Conservation (phyloP, 73 alveolate genomes). For the Paramecium biaurelia region DNA sequence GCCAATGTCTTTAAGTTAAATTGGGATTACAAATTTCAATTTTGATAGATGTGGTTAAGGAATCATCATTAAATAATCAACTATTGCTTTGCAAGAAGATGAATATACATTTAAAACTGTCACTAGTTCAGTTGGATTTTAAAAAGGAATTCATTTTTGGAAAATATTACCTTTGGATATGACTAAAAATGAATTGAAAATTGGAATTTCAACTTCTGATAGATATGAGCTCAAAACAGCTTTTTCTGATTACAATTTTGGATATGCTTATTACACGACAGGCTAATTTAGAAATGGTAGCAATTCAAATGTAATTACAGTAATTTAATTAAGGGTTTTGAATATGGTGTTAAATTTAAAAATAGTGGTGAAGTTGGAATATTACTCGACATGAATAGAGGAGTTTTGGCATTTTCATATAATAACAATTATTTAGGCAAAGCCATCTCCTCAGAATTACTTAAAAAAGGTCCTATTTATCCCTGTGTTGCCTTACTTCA, state of each 20-base stretch:
- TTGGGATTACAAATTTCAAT: not conserved
- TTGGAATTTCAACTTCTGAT: constrained; percentile 65
- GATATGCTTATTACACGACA: constrained; percentile 77
- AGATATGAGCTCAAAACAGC: constrained; percentile 64
- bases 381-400: constrained; percentile 73
- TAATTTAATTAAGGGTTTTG: constrained; percentile 52
- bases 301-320: constrained; percentile 41
- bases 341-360: constrained; percentile 71
- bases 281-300: constrained; percentile 76
- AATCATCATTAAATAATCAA: constrained; percentile 59
- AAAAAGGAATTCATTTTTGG: constrained; percentile 78
- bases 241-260: constrained; percentile 70
- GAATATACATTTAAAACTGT: constrained; percentile 86
- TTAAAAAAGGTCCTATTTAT: constrained; percentile 70
- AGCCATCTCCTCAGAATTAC: constrained; percentile 62
- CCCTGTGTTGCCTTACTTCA: constrained; percentile 79
- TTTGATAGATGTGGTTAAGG: constrained; percentile 20
- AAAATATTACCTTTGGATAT: constrained; percentile 66
- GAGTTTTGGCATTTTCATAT: constrained; percentile 66
- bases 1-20: not conserved
- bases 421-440: constrained; percentile 71
- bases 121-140: constrained; percentile 72
- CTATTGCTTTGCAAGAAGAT: constrained; percentile 76
- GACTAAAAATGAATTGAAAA: constrained; percentile 75
- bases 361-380: constrained; percentile 74